Conservation (phyloP, 305 asterid species). For the Solanum hybrid region DNA sequence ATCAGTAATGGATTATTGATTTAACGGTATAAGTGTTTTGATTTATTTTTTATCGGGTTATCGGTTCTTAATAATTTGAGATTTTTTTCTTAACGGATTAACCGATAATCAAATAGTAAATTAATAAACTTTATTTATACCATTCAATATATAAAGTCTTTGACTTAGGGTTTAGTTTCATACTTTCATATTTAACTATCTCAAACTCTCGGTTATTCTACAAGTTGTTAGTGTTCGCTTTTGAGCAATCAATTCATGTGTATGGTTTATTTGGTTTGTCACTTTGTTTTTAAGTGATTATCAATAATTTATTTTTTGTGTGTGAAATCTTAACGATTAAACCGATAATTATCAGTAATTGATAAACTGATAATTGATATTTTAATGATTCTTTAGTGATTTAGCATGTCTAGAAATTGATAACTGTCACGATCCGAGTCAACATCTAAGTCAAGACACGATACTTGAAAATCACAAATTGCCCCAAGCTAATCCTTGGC, state of each 20-base stretch:
- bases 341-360: background rate
- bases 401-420: background rate
- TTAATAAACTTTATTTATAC: background rate
- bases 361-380: background rate
- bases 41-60: background rate
- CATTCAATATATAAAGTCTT: background rate
- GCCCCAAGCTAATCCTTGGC: background rate
- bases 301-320: background rate
- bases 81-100: background rate
- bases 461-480: too few relatives aligned
- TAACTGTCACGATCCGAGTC: background rate
- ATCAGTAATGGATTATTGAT: background rate
- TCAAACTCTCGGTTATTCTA: background rate
- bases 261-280: background rate
- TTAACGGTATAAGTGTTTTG: background rate
- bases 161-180: background rate
- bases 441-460: background rate
- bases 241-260: background rate
- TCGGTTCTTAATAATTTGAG: background rate
- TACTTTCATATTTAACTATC: background rate
- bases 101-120: background rate
- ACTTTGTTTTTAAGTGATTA: background rate
- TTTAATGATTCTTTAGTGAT: background rate
- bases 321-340: background rate
- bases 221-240: background rate